Base-by-base conservation (phyloP, 192 early-diverging fungal genomes). In the Umbelopsis isabellina region DNA sequence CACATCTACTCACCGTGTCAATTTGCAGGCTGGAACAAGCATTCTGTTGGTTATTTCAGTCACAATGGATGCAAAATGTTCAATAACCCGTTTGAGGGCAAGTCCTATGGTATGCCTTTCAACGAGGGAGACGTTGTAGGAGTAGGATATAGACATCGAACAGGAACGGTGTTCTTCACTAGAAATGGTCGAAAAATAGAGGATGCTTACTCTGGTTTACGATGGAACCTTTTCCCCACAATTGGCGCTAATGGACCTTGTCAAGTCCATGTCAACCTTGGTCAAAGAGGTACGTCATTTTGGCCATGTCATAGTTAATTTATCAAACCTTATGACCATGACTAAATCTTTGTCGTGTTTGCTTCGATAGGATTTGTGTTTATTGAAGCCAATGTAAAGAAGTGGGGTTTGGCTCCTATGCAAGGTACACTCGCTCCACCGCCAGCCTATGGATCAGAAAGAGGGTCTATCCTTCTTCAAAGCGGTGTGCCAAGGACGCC, bases 331-430 rank as follows among this genome's bases (percentile, higher is more conserved):
- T 74, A 2, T 67, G 22, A 47, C 45, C 18, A 1, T 2, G 8
- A 7, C 35, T 48, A 68, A 53, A 4, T 49, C 35, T 46, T 21
- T 18, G 8, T 21, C 4, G 8, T 46, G 9, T 13, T 5, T 11
- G 9, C 9, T 47, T 23, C 2, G 45, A 83, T 86, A 41, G 91
- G 89, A 13, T 93, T 92, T 77, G 92, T 93, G 8, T 93, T 93
- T 80, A 84, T 93, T 5, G 92, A 93, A 69, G 92, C 92, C 45
- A 93, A 93, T 70, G 91, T 93, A 45, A 92, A 91, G 82, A 89
- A 91, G 65, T 93, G 92, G 92, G 92, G 92, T 0, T 77, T 93
- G 23, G 92, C 90, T 1, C 90, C 92, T 11, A 81, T 89, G 16
- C 84, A 87, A 71, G 91, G 92, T 45, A 83, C 90, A 4, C 67